Evolutionary conservation across 176 grass and related monocot species (phyloP).

Genomic region (sorghum (Sorghum bicolor)): Sorghum_bicolor_NCBIv3 NC_012879.2:47221001-47221500

Average conservation of each 20-base stretch:
- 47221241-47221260: conserved; percentile 41
- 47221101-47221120: conserved; percentile 53
- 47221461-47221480: conserved; percentile 24
- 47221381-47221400: conserved; percentile 19
- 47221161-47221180: conserved; percentile 45
- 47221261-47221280: not conserved
- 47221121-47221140: not conserved
- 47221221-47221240: conserved; percentile 36
- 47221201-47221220: conserved; percentile 8
- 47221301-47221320: conserved; percentile 86
- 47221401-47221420: conserved; percentile 3
- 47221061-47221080: conserved; percentile 82
- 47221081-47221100: conserved; percentile 86
- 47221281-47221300: conserved; percentile 26
- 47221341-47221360: conserved; percentile 45
- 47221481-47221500: not conserved
- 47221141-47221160: conserved; percentile 50
- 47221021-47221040: conserved; percentile 63
- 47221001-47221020: conserved; percentile 8
- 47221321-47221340: conserved; percentile 53
- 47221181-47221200: conserved; percentile 43
- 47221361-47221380: not conserved
- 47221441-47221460: conserved; percentile 26
- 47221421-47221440: conserved; percentile 20
- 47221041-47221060: conserved; percentile 75